Conservation (phyloP, 495 filamentous ascomycete genomes). For the Tuber indicum region DNA sequence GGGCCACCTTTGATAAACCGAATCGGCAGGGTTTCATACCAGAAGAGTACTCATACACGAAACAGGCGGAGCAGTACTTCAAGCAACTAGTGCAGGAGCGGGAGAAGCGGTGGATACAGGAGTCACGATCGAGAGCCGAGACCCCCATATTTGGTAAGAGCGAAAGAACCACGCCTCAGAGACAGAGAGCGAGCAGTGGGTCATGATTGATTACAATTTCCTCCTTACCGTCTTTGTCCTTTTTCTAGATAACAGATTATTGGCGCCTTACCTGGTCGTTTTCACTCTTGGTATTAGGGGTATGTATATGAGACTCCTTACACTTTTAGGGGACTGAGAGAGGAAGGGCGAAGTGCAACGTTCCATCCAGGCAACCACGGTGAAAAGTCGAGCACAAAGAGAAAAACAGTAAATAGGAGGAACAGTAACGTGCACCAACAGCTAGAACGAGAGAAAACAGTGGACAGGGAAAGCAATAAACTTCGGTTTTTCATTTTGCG, state of each 20-base stretch:
- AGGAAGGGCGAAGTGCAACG: not conserved
- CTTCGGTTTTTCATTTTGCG: not conserved
- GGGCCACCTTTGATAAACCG: slow-evolving; percentile 57
- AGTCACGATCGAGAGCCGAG: slow-evolving; percentile 33
- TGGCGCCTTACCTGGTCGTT: not conserved
- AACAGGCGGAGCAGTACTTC: slow-evolving; percentile 70
- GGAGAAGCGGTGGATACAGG: slow-evolving; percentile 27
- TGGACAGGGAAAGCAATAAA: not conserved
- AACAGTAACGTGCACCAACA: not conserved
- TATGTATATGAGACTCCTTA: slow-evolving; percentile 2
- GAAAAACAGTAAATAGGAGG: not conserved
- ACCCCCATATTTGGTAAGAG: slow-evolving; percentile 39
- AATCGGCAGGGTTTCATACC: slow-evolving; percentile 71
- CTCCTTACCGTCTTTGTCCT: not conserved
- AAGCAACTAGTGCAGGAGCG: slow-evolving; percentile 54
- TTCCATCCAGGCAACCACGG: not conserved
- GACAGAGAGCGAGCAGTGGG: slow-evolving; percentile 38
- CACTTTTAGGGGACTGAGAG: not conserved
- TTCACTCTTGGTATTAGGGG: slow-evolving; percentile 2
- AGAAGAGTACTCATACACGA: slow-evolving; percentile 62
- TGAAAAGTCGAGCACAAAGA: not conserved
- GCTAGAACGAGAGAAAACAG: not conserved
- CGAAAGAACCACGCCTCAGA: slow-evolving; percentile 32
- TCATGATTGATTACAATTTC: slow-evolving; percentile 13
- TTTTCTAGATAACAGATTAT: not conserved